These are phyloP conservation scores for Trichocladium antarcticum DNA, from an alignment of 495 filamentous ascomycete species.

Conservation along the genomic window DNA sequence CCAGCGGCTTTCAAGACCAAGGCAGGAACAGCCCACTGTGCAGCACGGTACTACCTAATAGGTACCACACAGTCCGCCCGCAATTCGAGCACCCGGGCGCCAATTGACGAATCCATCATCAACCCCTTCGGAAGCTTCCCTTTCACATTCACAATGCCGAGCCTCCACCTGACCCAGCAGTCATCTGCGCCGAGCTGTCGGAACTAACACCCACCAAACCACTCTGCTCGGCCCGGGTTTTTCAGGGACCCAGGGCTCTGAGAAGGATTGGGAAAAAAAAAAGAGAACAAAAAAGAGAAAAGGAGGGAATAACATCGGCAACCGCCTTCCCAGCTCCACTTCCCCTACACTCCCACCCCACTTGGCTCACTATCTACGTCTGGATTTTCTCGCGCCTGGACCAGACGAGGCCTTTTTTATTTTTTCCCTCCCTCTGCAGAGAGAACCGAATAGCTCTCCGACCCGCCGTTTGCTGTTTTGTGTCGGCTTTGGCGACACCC, in stretches of 20 bases:
- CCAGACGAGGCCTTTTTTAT: slow-evolving; percentile 4
- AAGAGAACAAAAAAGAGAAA: neutral
- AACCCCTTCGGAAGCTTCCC: neutral
- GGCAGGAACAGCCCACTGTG: neutral
- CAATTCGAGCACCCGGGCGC: neutral
- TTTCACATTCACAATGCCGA: slow-evolving; percentile 10
- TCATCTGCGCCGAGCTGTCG: slow-evolving; percentile 13
- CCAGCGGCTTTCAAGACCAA: neutral
- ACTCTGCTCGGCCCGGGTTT: too few species aligned
- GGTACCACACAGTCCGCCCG: neutral
- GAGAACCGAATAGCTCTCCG: slow-evolving; percentile 3
- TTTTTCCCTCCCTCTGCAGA: neutral
- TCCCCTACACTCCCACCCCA: slow-evolving; percentile 8
- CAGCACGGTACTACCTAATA: neutral
- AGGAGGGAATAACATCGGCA: slow-evolving; percentile 1
- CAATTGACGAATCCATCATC: neutral
- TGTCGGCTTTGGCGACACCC: slow-evolving; percentile 12
- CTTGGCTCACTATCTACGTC: slow-evolving; percentile 7
- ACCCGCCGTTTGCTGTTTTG: slow-evolving; percentile 22
- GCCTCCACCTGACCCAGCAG: slow-evolving; percentile 13
- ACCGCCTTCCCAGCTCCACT: slow-evolving; percentile 3
- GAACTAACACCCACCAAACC: slow-evolving; percentile 6
- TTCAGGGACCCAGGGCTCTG: too few species aligned
- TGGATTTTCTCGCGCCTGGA: slow-evolving; percentile 8
- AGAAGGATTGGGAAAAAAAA: too few species aligned